These are phyloP conservation scores for Sorghum bicolor DNA, from an alignment of 176 grass and related monocot species.

Conservation along the genomic window DNA sequence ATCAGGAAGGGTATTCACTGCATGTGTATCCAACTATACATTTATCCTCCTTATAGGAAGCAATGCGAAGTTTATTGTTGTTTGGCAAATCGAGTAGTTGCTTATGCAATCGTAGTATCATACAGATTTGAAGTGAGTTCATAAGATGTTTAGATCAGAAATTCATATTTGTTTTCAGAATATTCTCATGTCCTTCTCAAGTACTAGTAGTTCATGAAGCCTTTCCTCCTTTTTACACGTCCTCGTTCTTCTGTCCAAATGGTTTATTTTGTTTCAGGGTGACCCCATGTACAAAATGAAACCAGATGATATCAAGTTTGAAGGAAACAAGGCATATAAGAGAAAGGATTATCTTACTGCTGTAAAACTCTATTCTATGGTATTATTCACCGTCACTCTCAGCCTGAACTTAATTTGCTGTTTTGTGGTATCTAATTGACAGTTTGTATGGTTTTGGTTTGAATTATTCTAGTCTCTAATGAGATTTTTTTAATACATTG, in stretches of 20 bases:
- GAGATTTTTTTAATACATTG: background rate
- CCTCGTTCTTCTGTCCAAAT: background rate
- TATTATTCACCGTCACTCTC: slow-evolving; percentile 15
- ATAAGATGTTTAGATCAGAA: background rate
- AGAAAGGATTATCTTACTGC: slow-evolving; percentile 41
- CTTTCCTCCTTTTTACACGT: background rate
- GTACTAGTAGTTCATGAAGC: background rate
- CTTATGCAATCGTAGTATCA: background rate
- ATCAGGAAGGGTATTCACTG: background rate
- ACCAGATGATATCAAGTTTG: slow-evolving; percentile 31
- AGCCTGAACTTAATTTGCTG: background rate
- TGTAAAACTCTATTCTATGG: slow-evolving; percentile 22
- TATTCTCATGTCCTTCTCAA: background rate
- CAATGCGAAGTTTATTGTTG: background rate
- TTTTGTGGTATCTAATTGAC: background rate
- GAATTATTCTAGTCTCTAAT: background rate
- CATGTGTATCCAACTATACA: background rate
- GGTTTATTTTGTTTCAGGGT: slow-evolving; percentile 18
- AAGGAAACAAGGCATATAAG: slow-evolving; percentile 30
- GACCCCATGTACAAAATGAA: background rate
- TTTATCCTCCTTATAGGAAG: background rate
- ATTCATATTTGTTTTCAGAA: background rate
- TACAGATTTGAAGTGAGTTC: background rate
- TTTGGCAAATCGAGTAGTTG: background rate
- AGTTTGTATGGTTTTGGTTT: background rate